Evolutionary conservation across 2,329 filamentous ascomycete genomes (phyloP), one percentile per base, ranked within the genome.

Genomic region (Camillea tinctor): DNA sequence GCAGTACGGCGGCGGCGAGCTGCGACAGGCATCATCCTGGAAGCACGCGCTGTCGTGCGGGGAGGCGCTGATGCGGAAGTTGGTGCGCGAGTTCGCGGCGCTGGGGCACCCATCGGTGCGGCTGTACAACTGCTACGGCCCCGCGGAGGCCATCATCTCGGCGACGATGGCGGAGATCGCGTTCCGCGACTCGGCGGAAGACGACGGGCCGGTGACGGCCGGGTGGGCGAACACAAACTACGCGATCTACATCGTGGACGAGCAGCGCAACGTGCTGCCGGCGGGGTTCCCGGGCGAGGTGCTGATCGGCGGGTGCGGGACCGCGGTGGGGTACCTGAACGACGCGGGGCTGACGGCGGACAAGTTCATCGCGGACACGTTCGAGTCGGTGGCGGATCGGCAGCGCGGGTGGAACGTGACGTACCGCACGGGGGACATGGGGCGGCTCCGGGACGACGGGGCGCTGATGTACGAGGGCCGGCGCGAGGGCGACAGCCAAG

Each of bases 401-500:
- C 8, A 5, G 9, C 11, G 20, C 36, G 54, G 40, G 6, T 23
- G 48, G 54, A 19, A 19, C 74, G 72, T 4, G n/a, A 50, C 55
- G 17, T 49, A 59, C 21, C 30, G 55, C 7, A 64, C 62, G 5
- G 56, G 58, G 9, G 56, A 61, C 51, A 23, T 51, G 9, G 56
- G 56, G 7, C 20, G 23, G 15, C n/a, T 53, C 21, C 23, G 48
- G 22, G 24, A 30, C 1, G 50, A 53, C 49, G 36, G 53, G 11
- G 54, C 36, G 36, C 36, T 44, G 5, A 17, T 44, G 49, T 3
- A 60, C 21, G 49, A 56, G n/a, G 55, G 60, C 3, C 21, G 79
- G 78, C 77, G 54, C 2, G 59, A 59, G 64, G 54, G 56, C 2
- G 77, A 81, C 54, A 76, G 72, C 0, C 74, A 80, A 52, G 67